phyloP scores from a whole-genome alignment of 164 flowering plant species.

The Vitis cinerea region DNA sequence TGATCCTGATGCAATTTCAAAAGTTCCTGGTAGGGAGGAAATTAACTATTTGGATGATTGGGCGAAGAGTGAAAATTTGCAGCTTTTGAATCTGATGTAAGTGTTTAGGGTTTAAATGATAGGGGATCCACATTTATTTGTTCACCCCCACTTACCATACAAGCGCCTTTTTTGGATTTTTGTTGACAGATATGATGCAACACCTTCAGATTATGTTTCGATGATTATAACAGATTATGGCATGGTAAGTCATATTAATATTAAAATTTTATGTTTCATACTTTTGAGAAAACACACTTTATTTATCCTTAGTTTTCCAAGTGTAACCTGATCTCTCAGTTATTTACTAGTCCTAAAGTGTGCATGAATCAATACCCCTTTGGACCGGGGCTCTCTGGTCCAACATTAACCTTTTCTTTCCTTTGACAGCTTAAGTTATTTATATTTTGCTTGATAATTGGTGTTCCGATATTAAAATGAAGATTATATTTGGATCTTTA shows the following conservation, averaged over 20 bases:
- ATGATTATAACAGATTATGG: conserved; percentile 93
- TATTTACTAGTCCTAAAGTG: too few relatives aligned
- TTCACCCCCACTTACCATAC: not conserved
- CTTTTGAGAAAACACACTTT: not conserved
- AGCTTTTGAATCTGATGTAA: conserved; percentile 75
- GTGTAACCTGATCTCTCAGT: too few relatives aligned
- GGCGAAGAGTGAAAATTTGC: conserved; percentile 57
- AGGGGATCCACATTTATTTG: not conserved
- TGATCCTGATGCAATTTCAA: conserved; percentile 73
- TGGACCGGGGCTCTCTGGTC: too few relatives aligned
- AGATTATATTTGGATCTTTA: too few relatives aligned
- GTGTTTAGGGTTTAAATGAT: conserved; percentile 20
- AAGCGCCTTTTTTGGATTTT: conserved; percentile 11
- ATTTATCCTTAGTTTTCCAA: not conserved
- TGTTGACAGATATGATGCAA: conserved; percentile 78
- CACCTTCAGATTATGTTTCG: conserved; percentile 91
- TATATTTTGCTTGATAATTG: too few relatives aligned
- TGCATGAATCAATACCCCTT: too few relatives aligned
- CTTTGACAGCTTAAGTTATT: too few relatives aligned
- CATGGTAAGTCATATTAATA: conserved; percentile 61
- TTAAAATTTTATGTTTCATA: not conserved
- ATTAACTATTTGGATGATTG: conserved; percentile 50
- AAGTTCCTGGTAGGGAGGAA: conserved; percentile 67
- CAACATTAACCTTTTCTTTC: too few relatives aligned
- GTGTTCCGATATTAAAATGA: too few relatives aligned